These are phyloP conservation scores for Ustilago curta DNA, from an alignment of 1,284 basidiomycete genomes.

Conservation along the genomic window DNA sequence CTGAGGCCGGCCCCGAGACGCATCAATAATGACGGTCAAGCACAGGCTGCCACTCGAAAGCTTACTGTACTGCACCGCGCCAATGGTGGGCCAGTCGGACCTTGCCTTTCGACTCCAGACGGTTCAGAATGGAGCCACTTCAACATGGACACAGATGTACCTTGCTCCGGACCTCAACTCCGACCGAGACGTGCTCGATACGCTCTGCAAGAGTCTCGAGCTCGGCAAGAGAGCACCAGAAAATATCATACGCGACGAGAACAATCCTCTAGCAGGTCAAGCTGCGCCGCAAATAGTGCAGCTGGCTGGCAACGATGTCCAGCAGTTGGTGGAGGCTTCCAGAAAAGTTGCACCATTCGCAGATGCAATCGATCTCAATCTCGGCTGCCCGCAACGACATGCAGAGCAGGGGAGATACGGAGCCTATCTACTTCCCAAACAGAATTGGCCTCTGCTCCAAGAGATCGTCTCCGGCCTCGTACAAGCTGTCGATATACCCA, in stretches of 20 bases:
- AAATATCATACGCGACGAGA: slow-evolving; percentile 8
- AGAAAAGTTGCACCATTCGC: slow-evolving; percentile 74
- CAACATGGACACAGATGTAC: slow-evolving; percentile 64
- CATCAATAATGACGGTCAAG: slow-evolving; percentile 22
- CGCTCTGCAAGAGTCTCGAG: slow-evolving; percentile 37
- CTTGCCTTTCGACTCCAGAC: slow-evolving; percentile 59
- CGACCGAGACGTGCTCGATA: slow-evolving; percentile 35
- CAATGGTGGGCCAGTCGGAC: slow-evolving; percentile 65
- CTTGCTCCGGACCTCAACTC: slow-evolving; percentile 31
- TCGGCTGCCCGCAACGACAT: slow-evolving; percentile 79
- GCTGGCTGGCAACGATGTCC: slow-evolving; percentile 77
- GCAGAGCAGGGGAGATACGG: slow-evolving; percentile 79
- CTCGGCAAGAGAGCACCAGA: slow-evolving; percentile 35
- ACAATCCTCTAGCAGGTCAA: slow-evolving; percentile 8
- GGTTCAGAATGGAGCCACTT: slow-evolving; percentile 58
- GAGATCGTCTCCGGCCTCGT: slow-evolving; percentile 73
- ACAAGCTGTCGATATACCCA: slow-evolving; percentile 72
- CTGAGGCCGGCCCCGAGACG: background rate
- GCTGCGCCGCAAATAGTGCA: slow-evolving; percentile 76
- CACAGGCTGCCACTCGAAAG: slow-evolving; percentile 35
- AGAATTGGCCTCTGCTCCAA: slow-evolving; percentile 77
- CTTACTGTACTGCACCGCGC: slow-evolving; percentile 53
- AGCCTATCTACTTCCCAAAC: slow-evolving; percentile 78
- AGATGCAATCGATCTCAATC: slow-evolving; percentile 74
- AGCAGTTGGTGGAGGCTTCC: slow-evolving; percentile 75